Conservation (phyloP, 1,284 basidiomycete genomes). For the Microbotryomycetes sp. region DNA sequence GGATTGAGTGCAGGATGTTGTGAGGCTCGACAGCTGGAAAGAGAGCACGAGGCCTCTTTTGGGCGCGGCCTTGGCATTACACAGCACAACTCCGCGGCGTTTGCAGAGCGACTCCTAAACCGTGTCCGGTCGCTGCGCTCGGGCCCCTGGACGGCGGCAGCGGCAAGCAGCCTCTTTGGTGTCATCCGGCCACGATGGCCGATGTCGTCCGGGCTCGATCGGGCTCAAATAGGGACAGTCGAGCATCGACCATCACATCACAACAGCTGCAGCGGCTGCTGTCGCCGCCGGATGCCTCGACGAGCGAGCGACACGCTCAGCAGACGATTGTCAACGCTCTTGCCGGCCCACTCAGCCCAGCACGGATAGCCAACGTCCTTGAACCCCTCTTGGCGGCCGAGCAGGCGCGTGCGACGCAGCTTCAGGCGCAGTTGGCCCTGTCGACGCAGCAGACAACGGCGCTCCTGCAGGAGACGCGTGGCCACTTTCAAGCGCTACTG, state of each 20-base stretch:
- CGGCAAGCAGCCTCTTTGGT: not conserved
- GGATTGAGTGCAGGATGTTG: too few species aligned
- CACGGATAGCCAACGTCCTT: conserved; percentile 3
- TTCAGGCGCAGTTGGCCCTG: not conserved
- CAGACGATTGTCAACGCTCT: not conserved
- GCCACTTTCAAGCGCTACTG: not conserved
- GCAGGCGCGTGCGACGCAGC: not conserved
- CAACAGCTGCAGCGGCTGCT: conserved; percentile 3
- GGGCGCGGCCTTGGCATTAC: too few species aligned
- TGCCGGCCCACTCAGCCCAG: not conserved
- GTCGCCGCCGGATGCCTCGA: not conserved
- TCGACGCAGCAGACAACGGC: not conserved
- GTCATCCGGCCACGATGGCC: not conserved
- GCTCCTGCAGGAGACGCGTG: not conserved
- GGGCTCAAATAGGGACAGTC: not conserved
- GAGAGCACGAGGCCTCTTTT: too few species aligned
- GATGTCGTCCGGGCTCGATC: not conserved
- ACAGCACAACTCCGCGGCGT: not conserved
- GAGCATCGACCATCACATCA: not conserved
- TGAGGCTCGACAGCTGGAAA: too few species aligned
- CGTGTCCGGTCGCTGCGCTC: not conserved
- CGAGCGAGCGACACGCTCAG: not conserved
- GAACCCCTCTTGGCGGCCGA: not conserved
- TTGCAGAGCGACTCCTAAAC: not conserved
- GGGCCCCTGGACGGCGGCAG: not conserved